phyloP scores from a whole-genome alignment of 2,329 filamentous ascomycete genomes.

The Colletotrichum destructivum region DNA sequence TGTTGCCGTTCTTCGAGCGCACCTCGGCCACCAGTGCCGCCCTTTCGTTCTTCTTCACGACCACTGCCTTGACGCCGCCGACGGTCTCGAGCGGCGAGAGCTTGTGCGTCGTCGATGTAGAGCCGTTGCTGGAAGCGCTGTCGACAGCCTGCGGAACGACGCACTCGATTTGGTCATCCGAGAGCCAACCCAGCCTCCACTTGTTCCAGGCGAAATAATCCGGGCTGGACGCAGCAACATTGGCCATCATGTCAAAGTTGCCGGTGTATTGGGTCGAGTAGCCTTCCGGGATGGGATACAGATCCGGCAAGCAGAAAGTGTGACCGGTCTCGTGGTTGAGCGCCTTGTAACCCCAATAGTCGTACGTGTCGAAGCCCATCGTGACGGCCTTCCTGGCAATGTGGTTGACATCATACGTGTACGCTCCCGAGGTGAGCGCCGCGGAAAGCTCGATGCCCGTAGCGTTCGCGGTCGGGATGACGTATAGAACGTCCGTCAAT shows the following conservation, averaged over 20 bases:
- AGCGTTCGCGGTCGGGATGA: slow-evolving; percentile 48
- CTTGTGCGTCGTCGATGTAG: slow-evolving; percentile 47
- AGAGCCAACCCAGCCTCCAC: slow-evolving; percentile 56
- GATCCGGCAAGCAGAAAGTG: slow-evolving; percentile 56
- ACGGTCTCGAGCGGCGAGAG: slow-evolving; percentile 45
- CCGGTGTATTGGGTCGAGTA: slow-evolving; percentile 51
- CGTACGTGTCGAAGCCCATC: slow-evolving; percentile 51
- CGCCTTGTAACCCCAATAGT: slow-evolving; percentile 51
- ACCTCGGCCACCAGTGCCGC: slow-evolving; percentile 52
- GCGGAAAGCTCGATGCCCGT: slow-evolving; percentile 48
- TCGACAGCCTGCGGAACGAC: slow-evolving; percentile 42
- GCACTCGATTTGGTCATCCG: slow-evolving; percentile 53
- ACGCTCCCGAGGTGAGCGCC: slow-evolving; percentile 46
- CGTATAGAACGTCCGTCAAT: slow-evolving; percentile 49
- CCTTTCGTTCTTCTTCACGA: slow-evolving; percentile 47
- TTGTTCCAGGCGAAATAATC: slow-evolving; percentile 58
- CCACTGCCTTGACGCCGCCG: slow-evolving; percentile 48
- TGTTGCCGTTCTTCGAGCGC: slow-evolving; percentile 46
- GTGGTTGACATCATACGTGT: slow-evolving; percentile 45
- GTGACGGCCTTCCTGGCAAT: slow-evolving; percentile 52
- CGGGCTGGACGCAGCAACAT: slow-evolving; percentile 51
- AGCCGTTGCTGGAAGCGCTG: background rate
- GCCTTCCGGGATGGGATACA: slow-evolving; percentile 51
- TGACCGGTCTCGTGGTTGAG: slow-evolving; percentile 58
- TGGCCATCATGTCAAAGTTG: slow-evolving; percentile 56